Conservation (phyloP, 2,329 filamentous ascomycete genomes). For the Fonsecaea multimorphosa region DNA sequence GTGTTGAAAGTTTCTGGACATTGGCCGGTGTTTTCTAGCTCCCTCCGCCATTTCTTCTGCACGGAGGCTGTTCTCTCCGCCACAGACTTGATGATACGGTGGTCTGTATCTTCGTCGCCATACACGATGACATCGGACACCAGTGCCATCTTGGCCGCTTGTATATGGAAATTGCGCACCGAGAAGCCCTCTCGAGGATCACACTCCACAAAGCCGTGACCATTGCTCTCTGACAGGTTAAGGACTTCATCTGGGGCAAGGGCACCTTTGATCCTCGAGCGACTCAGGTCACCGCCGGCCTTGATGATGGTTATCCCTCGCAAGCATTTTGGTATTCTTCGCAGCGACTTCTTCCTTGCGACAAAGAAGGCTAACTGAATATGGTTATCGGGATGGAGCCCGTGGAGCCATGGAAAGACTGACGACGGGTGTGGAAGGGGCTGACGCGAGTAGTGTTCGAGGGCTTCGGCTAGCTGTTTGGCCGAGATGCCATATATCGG, state of each 20-base stretch:
- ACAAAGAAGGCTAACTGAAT: conserved; percentile 90
- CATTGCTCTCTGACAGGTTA: conserved; percentile 54
- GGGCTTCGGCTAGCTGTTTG: conserved; percentile 69
- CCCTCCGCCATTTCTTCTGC: conserved; percentile 75
- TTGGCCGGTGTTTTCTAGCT: conserved; percentile 63
- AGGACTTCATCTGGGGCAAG: conserved; percentile 82
- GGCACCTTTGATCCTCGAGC: conserved; percentile 82
- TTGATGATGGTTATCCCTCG: conserved; percentile 87
- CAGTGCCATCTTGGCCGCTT: conserved; percentile 83
- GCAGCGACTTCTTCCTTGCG: conserved; percentile 72
- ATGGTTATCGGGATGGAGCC: conserved; percentile 84
- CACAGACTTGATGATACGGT: conserved; percentile 69
- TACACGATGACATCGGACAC: conserved; percentile 94
- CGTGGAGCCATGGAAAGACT: conserved; percentile 96
- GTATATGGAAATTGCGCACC: conserved; percentile 96
- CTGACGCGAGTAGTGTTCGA: conserved; percentile 78
- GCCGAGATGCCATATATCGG: conserved; percentile 76
- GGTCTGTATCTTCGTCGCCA: conserved; percentile 70
- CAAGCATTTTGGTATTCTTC: conserved; percentile 75
- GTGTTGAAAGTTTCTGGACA: conserved; percentile 76
- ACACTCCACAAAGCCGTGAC: conserved; percentile 74
- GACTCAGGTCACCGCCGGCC: conserved; percentile 77
- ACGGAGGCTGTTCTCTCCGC: conserved; percentile 72
- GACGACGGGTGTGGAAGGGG: conserved; percentile 82
- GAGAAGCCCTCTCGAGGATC: conserved; percentile 92